Percentiles rank a stretch among this genome's conserved stretches.
Conservation (phyloP, 192 early-diverging fungal species). For the Coemansia erecta region DNA sequence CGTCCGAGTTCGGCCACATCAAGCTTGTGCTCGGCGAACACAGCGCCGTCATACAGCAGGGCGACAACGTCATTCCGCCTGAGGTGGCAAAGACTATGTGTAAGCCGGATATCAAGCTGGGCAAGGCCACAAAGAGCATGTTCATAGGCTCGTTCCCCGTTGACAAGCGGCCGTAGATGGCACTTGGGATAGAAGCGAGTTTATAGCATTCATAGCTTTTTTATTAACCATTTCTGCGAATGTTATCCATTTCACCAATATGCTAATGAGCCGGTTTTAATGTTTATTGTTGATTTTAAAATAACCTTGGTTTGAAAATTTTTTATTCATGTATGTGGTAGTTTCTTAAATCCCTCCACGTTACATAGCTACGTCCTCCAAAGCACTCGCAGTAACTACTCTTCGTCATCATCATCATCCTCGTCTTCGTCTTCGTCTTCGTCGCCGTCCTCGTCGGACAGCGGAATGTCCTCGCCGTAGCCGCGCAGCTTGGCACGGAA, state of each 20-base stretch:
- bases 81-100: slow-evolving; percentile 30
- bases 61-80: slow-evolving; percentile 26
- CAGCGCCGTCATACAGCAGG: slow-evolving; percentile 35
- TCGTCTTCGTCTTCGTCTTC: slow-evolving; percentile 53
- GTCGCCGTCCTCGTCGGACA: slow-evolving; percentile 59
- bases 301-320: too few species aligned
- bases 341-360: too few species aligned
- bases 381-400: too few species aligned
- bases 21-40: slow-evolving; percentile 45
- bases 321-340: too few species aligned
- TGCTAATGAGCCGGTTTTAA: too few species aligned
- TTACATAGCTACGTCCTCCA: too few species aligned
- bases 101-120: slow-evolving; percentile 44
- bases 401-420: slow-evolving; percentile 22
- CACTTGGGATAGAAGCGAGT: too few species aligned
- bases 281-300: too few species aligned
- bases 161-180: background rate
- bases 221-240: too few species aligned
- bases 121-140: slow-evolving; percentile 25
- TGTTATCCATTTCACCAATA: too few species aligned
- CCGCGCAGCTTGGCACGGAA: slow-evolving; percentile 54
- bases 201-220: too few species aligned
- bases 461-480: slow-evolving; percentile 55
- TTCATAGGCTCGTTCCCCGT: slow-evolving; percentile 22
- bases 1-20: slow-evolving; percentile 19